These are phyloP conservation scores for Sporisorium exsertum DNA, from an alignment of 1,284 basidiomycete species.

Conservation along the genomic window DNA sequence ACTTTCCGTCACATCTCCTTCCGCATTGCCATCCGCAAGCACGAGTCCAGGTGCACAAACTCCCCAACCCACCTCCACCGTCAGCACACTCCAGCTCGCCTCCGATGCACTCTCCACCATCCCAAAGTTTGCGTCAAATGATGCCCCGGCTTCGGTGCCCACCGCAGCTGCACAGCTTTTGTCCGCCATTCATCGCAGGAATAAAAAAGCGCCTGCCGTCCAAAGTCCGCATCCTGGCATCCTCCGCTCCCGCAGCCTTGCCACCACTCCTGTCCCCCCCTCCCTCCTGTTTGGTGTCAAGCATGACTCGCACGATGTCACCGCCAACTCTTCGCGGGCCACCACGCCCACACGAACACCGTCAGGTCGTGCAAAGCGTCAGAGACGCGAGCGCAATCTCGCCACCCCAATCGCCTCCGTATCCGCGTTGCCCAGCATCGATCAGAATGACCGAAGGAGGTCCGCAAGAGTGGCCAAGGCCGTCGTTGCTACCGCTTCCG, in stretches of 20 bases:
- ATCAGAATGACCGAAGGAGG: slow-evolving; percentile 34
- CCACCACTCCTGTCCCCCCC: slow-evolving; percentile 36
- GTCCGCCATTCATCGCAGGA: slow-evolving; percentile 21
- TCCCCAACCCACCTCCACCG: slow-evolving; percentile 21
- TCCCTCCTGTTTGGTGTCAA: slow-evolving; percentile 17
- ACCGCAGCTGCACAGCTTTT: slow-evolving; percentile 29
- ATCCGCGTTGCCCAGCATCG: slow-evolving; percentile 34
- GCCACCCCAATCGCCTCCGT: slow-evolving; percentile 5
- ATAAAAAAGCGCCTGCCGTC: slow-evolving; percentile 41
- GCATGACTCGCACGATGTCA: slow-evolving; percentile 28
- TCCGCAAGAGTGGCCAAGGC: slow-evolving; percentile 47
- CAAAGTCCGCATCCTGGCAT: slow-evolving; percentile 35
- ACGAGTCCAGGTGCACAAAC: slow-evolving; percentile 27
- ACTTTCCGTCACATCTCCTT: slow-evolving; percentile 13
- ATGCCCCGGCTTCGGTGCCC: slow-evolving; percentile 1
- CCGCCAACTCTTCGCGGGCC: slow-evolving; percentile 34
- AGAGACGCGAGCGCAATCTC: slow-evolving; percentile 32
- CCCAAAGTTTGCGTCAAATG: not conserved
- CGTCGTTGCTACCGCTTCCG: slow-evolving; percentile 23
- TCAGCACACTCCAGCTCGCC: slow-evolving; percentile 36
- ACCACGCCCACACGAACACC: slow-evolving; percentile 36
- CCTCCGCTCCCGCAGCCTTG: slow-evolving; percentile 34
- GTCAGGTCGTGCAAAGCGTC: slow-evolving; percentile 30
- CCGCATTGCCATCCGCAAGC: slow-evolving; percentile 12
- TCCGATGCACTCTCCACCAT: slow-evolving; percentile 38